Conservation (phyloP, 2,329 filamentous ascomycete species). For the Phaeosphaeria sp. region DNA sequence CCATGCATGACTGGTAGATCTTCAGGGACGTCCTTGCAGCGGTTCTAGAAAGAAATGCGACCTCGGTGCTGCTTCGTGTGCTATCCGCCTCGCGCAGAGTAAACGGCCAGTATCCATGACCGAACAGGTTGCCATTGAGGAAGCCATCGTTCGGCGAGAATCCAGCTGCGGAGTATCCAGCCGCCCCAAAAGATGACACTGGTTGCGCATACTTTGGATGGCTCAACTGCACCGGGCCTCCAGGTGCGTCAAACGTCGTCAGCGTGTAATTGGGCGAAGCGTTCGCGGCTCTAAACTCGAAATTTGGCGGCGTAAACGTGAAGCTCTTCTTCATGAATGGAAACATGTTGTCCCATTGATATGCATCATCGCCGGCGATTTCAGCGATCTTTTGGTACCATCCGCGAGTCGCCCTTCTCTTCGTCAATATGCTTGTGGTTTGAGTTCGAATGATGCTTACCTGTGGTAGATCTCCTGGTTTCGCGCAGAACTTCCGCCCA, state of each 20-base stretch:
- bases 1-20: conserved; percentile 4
- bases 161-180: conserved; percentile 10
- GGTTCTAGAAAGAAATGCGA: background rate
- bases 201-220: conserved; percentile 17
- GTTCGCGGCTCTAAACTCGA: conserved; percentile 2
- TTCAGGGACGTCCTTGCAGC: conserved; percentile 1
- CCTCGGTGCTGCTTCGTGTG: conserved; percentile 9
- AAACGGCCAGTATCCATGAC: conserved; percentile 19
- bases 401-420: conserved; percentile 12
- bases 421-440: background rate
- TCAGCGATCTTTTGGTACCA: conserved; percentile 19
- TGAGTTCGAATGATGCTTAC: background rate
- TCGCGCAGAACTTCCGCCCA: conserved; percentile 36
- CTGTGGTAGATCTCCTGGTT: conserved; percentile 34
- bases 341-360: conserved; percentile 29
- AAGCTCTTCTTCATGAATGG: conserved; percentile 37
- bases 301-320: conserved; percentile 32
- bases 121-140: conserved; percentile 22
- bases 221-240: conserved; percentile 14
- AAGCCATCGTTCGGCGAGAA: conserved; percentile 15
- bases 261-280: conserved; percentile 9
- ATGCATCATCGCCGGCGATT: conserved; percentile 31
- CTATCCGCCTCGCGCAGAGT: conserved; percentile 32
- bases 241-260: conserved; percentile 7
- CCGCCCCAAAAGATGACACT: conserved; percentile 10